These are phyloP conservation scores for Colletotrichum phormii DNA, from an alignment of 2,329 filamentous ascomycete species.

Conservation along the genomic window DNA sequence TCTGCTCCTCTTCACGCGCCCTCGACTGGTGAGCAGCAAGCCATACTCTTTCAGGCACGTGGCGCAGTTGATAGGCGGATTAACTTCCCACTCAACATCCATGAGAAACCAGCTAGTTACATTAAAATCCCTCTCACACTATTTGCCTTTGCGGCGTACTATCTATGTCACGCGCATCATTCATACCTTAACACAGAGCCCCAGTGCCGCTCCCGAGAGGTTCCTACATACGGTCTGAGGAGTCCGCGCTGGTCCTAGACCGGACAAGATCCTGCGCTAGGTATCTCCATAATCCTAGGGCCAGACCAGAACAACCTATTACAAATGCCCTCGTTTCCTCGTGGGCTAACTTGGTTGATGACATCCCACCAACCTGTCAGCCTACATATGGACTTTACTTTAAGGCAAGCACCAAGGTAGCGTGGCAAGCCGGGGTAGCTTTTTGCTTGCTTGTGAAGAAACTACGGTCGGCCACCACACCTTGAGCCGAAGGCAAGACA, in stretches of 20 bases:
- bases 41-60: slow-evolving; percentile 14
- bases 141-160: background rate
- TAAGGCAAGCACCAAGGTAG: background rate
- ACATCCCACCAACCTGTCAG: background rate
- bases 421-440: background rate
- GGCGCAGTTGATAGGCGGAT: slow-evolving; percentile 28
- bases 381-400: background rate
- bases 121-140: background rate
- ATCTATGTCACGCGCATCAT: background rate
- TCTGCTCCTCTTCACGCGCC: background rate
- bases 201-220: slow-evolving; percentile 2
- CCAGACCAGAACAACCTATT: background rate
- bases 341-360: background rate
- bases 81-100: background rate
- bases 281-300: background rate
- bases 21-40: background rate
- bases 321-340: background rate
- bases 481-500: background rate
- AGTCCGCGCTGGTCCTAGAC: background rate
- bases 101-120: background rate
- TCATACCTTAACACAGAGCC: background rate
- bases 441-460: background rate
- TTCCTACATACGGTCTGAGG: background rate
- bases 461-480: no score
- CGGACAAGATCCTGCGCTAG: background rate